Evolutionary conservation across 352 stramenopile genomes (phyloP).

Genomic region (Plasmopara viticola): DNA sequence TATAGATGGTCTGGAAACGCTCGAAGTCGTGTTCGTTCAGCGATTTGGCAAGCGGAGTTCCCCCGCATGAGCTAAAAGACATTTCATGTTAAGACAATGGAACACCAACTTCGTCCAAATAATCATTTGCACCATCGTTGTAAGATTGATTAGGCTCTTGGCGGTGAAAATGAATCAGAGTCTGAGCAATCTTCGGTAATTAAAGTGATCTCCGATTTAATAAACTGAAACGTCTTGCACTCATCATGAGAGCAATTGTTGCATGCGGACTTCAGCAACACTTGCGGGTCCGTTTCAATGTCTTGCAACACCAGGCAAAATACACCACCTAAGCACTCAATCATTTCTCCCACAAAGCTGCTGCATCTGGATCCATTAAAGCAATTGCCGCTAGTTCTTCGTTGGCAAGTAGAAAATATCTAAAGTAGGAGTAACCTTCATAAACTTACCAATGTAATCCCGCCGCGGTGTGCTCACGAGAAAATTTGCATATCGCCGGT

Average conservation of each 20-base stretch:
- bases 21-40: conserved; percentile 34
- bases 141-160: neutral
- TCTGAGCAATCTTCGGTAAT: no score
- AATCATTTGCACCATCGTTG: conserved; percentile 31
- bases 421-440: conserved; percentile 1
- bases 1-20: conserved; percentile 15
- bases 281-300: conserved; percentile 4
- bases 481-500: neutral
- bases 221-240: neutral
- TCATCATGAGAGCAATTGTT: neutral
- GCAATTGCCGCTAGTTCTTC: neutral
- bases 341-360: neutral
- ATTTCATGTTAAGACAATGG: conserved; percentile 4
- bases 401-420: conserved; percentile 3
- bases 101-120: conserved; percentile 17
- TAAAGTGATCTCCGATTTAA: neutral
- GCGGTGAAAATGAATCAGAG: neutral
- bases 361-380: neutral
- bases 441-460: conserved; percentile 2
- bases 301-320: conserved; percentile 3
- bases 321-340: conserved; percentile 1
- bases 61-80: conserved; percentile 21
- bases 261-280: neutral
- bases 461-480: conserved; percentile 2
- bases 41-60: conserved; percentile 21